A percentile compares a stretch with the other conserved stretches of the same genome.
phyloP scores from a whole-genome alignment of 164 flowering plant genomes.

The Kalanchoe fedtschenkoi region DNA sequence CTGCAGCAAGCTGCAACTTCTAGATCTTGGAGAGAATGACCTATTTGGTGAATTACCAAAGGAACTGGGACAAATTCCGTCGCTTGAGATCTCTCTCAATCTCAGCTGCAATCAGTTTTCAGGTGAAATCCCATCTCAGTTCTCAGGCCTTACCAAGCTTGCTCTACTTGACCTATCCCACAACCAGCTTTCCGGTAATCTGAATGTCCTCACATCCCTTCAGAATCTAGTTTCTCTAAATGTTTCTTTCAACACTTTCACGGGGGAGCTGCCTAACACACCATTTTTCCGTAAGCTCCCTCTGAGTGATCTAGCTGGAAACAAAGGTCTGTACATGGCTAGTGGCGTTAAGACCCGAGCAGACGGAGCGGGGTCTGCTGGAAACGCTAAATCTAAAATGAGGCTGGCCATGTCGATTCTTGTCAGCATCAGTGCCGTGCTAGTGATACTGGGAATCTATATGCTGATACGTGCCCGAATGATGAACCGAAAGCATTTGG shows the following conservation, averaged over 20 bases:
- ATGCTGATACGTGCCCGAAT: constrained; percentile 35
- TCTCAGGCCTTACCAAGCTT: constrained; percentile 58
- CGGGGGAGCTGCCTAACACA: constrained; percentile 77
- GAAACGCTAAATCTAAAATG: constrained; percentile 27
- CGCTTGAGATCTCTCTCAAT: constrained; percentile 74
- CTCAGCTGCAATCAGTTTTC: constrained; percentile 73
- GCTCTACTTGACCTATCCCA: constrained; percentile 74
- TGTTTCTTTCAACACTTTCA: constrained; percentile 75
- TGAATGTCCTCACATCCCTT: constrained; percentile 43
- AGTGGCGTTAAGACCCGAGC: constrained; percentile 24
- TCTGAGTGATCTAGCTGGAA: constrained; percentile 48
- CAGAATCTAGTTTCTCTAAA: constrained; percentile 81
- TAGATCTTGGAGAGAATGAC: constrained; percentile 62
- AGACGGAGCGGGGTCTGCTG: constrained; percentile 15
- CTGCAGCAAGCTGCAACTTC: constrained; percentile 54
- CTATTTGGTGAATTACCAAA: constrained; percentile 68
- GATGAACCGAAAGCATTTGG: constrained; percentile 11
- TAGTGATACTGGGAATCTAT: constrained; percentile 53
- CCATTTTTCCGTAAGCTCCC: constrained; percentile 78
- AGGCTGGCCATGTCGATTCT: constrained; percentile 62
- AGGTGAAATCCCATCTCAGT: constrained; percentile 52
- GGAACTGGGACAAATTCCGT: constrained; percentile 55
- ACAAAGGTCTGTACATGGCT: constrained; percentile 48
- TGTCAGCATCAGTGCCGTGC: constrained; percentile 48
- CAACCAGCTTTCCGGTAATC: constrained; percentile 58